Evolutionary conservation across 2,329 filamentous ascomycete genomes (phyloP), one percentile per base, ranked within the genome.

Genomic region (Cercospora janseana): DNA sequence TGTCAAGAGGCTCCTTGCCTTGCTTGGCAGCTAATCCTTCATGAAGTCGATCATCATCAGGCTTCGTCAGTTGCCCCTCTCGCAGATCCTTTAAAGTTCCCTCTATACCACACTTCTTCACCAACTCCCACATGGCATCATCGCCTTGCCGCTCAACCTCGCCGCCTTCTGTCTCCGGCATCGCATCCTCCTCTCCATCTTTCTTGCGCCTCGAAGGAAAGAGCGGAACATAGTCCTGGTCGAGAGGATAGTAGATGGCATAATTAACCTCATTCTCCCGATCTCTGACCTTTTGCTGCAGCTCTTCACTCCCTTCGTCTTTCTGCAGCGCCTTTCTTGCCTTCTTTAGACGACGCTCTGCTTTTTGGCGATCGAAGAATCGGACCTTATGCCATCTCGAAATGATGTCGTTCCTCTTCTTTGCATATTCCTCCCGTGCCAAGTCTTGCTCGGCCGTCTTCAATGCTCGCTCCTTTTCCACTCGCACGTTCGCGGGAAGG

Each of bases 311-410:
- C 27, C 71, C 70, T 58, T 43, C 55, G 24, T 54, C 59, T 79
- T 76, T 44, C 13, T 77, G 70, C 29, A 87, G 70, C 57, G 78
- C 78, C 61, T 80, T 81, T 60, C 75, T 73, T 44, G 87, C 72
- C 62, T 83, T 80, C 67, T 86, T 90, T 45, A 82, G 73, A 32
- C 82, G 74, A 51, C 86, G 77, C 43, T 77, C 78, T 21, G 86
- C 86, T 69, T 88, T 90, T 69, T 88, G 84, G 40, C 85, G 79
- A 87, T 87, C 88, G 69, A 92, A 92, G 66, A 93, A 93, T 21
- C 88, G 77, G 43, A 92, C 81, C 80, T 88, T 91, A 67, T 92
- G 87, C 62, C 90, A 93, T 67, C 84, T 86, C 43, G 76, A 76
- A 55, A 91, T 89, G 80, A 91, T 88, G 52, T 81, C 77, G 60